Evolutionary conservation across 2,329 filamentous ascomycete genomes (phyloP), one percentile per base, ranked within the genome.

Genomic region (Microcera coccophila): DNA sequence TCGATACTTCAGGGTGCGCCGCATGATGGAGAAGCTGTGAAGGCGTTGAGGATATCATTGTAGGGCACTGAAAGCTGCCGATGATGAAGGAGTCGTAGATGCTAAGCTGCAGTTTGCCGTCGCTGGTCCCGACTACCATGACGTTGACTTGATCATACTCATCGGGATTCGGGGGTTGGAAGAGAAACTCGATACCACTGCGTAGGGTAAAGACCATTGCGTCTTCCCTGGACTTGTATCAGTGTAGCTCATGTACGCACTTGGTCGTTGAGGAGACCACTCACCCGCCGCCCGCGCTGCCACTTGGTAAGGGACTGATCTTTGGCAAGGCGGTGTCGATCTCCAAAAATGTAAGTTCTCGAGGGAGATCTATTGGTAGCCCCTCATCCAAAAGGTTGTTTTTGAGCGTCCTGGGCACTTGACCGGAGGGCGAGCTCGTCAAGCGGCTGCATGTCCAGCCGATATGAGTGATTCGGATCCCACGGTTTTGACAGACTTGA

Each of bases 51-150:
- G 55, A 17, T 14, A 40, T 43, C 4, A 66, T 69, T 2, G 63
- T 61, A 20, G 70, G 75, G 43, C 75, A 73, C 44, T 69, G 63
- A 47, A 90, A 82, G 11, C 67, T 75, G 3, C 89, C 87, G 44
- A 94, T 84, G 46, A 86, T 76, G 55, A 95, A 88, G 5, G 86
- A 90, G 62, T 95, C 86, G 62, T 91, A 91, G 36, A 95, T 88
- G 53, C 82, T 87, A 15, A 94, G 71, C 59, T 91, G 84, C 11
- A 94, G 72, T 15, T 72, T 75, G 8, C 86, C 86, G 49, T 87
- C 78, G 42, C 78, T 76, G 4, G 83, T 86, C 4, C 86, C 87
- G 3, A 87, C 77, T 4, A 91, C 70, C 69, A 94, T 82, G 51
- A 91, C 79, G 62, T 91, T 86, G 33, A 93, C 82, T n/a, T 81